A percentile compares a stretch with the other conserved stretches of the same genome.
phyloP scores from a whole-genome alignment of 2,329 filamentous ascomycete species.

The Colletotrichum trifolii region DNA sequence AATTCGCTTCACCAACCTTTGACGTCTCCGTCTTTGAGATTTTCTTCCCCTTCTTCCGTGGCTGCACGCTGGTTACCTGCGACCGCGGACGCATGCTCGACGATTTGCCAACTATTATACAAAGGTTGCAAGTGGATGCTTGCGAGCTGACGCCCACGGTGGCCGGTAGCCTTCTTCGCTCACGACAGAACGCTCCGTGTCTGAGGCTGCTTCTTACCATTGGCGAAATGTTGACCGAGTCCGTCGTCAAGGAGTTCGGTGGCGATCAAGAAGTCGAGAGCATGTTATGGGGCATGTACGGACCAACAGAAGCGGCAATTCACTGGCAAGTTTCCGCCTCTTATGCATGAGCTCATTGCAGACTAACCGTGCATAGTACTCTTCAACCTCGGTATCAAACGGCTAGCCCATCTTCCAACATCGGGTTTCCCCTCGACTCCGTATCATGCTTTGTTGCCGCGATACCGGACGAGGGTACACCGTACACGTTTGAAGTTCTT shows the following conservation, averaged over 20 bases:
- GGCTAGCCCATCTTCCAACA: conserved; percentile 57
- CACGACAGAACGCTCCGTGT: conserved; percentile 72
- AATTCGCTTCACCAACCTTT: conserved; percentile 93
- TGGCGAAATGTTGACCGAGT: conserved; percentile 88
- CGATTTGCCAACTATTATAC: conserved; percentile 77
- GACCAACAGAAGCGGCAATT: conserved; percentile 90
- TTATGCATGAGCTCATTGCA: neutral
- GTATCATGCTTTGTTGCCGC: conserved; percentile 81
- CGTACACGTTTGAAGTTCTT: conserved; percentile 61
- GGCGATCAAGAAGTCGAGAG: conserved; percentile 62
- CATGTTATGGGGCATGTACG: conserved; percentile 93
- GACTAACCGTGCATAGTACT: neutral
- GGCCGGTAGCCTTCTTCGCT: conserved; percentile 78
- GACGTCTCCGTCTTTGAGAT: conserved; percentile 96
- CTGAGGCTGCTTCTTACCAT: conserved; percentile 84
- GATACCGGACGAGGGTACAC: conserved; percentile 48
- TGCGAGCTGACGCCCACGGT: conserved; percentile 92
- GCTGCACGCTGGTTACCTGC: conserved; percentile 78
- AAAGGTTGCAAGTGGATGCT: conserved; percentile 76
- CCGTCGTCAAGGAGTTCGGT: conserved; percentile 84
- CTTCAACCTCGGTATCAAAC: conserved; percentile 15
- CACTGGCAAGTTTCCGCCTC: conserved; percentile 68
- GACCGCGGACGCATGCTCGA: conserved; percentile 77
- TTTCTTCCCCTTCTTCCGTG: conserved; percentile 85
- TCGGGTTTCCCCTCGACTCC: conserved; percentile 82